Percentiles rank a stretch among this genome's conserved stretches.
Conservation (phyloP, 1,284 basidiomycete genomes). For the Gymnopus androsaceus region DNA sequence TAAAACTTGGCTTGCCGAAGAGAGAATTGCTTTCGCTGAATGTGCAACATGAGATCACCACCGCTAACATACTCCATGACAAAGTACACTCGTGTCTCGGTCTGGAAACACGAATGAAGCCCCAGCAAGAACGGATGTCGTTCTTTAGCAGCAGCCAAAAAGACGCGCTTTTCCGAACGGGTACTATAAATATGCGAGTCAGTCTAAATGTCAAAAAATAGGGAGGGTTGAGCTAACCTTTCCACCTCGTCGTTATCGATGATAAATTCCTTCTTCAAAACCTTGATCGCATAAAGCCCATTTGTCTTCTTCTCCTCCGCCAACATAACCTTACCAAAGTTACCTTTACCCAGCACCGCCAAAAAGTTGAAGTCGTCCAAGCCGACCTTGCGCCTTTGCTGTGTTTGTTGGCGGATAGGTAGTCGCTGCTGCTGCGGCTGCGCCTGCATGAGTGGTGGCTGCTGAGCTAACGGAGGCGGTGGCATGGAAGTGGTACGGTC, state of each 20-base stretch:
- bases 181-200: slow-evolving; percentile 58
- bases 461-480: too few relatives aligned
- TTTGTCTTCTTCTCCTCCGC: slow-evolving; percentile 96
- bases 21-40: slow-evolving; percentile 92
- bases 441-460: too few relatives aligned
- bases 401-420: slow-evolving; percentile 38
- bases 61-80: slow-evolving; percentile 95
- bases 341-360: slow-evolving; percentile 97
- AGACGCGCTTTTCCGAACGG: slow-evolving; percentile 98
- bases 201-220: not conserved
- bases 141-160: slow-evolving; percentile 93
- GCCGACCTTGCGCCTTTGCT: slow-evolving; percentile 88
- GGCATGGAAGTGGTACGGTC: slow-evolving; percentile 16
- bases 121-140: slow-evolving; percentile 97
- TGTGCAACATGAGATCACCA: slow-evolving; percentile 92
- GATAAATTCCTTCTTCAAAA: slow-evolving; percentile 99
- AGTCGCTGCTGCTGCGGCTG: slow-evolving; percentile 27
- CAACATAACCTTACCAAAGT: slow-evolving; percentile 99
- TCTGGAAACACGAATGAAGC: slow-evolving; percentile 99
- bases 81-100: slow-evolving; percentile 96
- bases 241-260: slow-evolving; percentile 99
- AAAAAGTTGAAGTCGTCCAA: slow-evolving; percentile 99
- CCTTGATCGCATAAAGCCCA: slow-evolving; percentile 97
- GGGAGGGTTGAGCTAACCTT: slow-evolving; percentile 57
- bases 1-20: slow-evolving; percentile 99